These are phyloP conservation scores for Physcomitrium patens DNA, from an alignment of 225 moss, liverwort and hornwort species.

Conservation along the genomic window DNA sequence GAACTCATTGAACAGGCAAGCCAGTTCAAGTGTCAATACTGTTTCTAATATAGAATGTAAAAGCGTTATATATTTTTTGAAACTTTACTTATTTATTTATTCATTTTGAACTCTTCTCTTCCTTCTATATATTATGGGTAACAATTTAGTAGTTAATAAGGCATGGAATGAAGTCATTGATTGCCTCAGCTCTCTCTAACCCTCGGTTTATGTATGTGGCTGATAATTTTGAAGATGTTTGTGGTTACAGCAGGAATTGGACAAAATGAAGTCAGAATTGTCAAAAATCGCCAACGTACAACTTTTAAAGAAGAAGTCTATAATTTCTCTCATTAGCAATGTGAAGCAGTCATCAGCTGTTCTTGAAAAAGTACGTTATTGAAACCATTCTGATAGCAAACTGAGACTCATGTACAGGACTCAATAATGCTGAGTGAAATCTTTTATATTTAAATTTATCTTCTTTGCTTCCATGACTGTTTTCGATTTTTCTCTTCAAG, in stretches of 20 bases:
- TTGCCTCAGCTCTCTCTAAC: no score
- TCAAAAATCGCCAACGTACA: conserved; percentile 81
- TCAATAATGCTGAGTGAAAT: conserved; percentile 14
- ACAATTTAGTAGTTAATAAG: background rate
- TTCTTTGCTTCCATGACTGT: background rate
- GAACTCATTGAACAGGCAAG: conserved; percentile 84
- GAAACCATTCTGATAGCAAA: conserved; percentile 16
- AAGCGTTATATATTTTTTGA: conserved; percentile 1
- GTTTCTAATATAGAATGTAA: no score
- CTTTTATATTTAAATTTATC: conserved; percentile 3
- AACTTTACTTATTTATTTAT: background rate
- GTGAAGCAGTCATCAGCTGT: conserved; percentile 87
- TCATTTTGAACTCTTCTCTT: background rate
- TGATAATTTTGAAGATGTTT: conserved; percentile 22
- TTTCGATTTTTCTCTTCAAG: no score
- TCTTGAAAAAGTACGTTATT: conserved; percentile 66
- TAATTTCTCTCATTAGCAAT: conserved; percentile 95
- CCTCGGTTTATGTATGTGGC: background rate
- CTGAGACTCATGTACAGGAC: background rate
- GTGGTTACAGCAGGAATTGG: conserved; percentile 75
- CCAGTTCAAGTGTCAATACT: no score
- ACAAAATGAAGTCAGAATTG: conserved; percentile 75
- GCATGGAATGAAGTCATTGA: background rate
- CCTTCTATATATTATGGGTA: background rate
- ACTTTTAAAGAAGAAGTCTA: conserved; percentile 72